These are phyloP conservation scores for Tuber melanosporum DNA, from an alignment of 495 filamentous ascomycete genomes.

Conservation along the genomic window DNA sequence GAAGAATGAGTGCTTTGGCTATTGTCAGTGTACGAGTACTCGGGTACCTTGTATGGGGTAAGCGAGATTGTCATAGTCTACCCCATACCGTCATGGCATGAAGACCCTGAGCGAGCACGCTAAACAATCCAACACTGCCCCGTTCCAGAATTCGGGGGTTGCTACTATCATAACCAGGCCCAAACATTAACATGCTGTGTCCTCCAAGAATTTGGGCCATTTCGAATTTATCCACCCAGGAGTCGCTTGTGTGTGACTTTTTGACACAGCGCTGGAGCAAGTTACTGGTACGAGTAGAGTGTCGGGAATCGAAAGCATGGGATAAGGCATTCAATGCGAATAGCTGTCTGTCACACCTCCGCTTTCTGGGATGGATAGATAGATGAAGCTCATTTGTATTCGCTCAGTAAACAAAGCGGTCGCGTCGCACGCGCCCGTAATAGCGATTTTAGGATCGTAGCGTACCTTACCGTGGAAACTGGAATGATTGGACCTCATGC, in stretches of 20 bases:
- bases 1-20: too few relatives aligned
- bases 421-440: not conserved
- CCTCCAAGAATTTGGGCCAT: not conserved
- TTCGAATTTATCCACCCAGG: not conserved
- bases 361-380: not conserved
- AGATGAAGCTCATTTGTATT: too few relatives aligned
- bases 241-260: too few relatives aligned
- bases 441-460: not conserved
- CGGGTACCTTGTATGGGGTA: too few relatives aligned
- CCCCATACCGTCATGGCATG: not conserved
- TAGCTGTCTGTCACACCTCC: not conserved
- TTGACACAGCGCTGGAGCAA: too few relatives aligned
- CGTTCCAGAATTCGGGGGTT: not conserved
- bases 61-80: too few relatives aligned
- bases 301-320: not conserved
- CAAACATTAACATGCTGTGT: not conserved
- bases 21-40: too few relatives aligned
- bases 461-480: not conserved
- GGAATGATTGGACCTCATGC: not conserved
- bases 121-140: not conserved
- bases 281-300: not conserved
- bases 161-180: too few relatives aligned
- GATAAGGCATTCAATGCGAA: not conserved
- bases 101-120: not conserved
- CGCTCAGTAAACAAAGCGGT: too few relatives aligned